Base-by-base conservation (phyloP, 2,329 filamentous ascomycete species). In the Mariannaea elegans region DNA sequence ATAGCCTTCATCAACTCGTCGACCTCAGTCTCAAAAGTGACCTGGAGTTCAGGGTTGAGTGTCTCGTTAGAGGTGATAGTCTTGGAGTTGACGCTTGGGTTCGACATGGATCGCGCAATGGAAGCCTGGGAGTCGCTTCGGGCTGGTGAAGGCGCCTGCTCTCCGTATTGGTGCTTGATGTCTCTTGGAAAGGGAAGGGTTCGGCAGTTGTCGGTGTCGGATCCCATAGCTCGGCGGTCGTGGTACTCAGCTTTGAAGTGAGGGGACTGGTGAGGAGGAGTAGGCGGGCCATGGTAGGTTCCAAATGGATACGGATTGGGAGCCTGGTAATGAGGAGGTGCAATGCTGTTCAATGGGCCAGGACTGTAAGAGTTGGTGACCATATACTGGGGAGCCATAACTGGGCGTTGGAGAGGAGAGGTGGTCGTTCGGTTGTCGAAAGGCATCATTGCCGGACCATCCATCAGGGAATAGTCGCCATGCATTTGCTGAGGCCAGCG, bases 1-100 rank as follows among this genome's bases (percentile, higher is more conserved):
- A 97, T 94, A 1, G 90, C 87, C 76, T 90, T 93, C 93, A 97
- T 97, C 39, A 98, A 79, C 39, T 88, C 89, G 73, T 97, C 94
- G 34, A 97, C 88, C 59, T 92, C 87, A 0, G 93, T 97, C n/a
- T 86, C 84, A 73, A 94, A 94, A 61, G 85, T 83, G 36, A 87
- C 78, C n/a, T 85, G 80, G 21, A 82, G 75, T 1, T 79, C 75
- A 59, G 80, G 77, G 59, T 80, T 74, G 27, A 81, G 77, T 9
- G 80, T 77, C 64, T 78, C 78, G 73, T 82, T 85, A 65, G 76
- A 75, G 4, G 74, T 76, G 58, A 81, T 78, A 10, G 74, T 78
- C 71, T 80, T 81, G 29, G 78, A 71, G 65, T 66, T 66, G n/a
- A 69, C 62, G 16, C 65, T 64, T n/a, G 74, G 73, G 61, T 73